Percentiles rank a stretch among this genome's conserved stretches.
Evolutionary conservation across 805 yeast genomes (phyloP).

Genomic region (Ogataea populi-albae): DNA sequence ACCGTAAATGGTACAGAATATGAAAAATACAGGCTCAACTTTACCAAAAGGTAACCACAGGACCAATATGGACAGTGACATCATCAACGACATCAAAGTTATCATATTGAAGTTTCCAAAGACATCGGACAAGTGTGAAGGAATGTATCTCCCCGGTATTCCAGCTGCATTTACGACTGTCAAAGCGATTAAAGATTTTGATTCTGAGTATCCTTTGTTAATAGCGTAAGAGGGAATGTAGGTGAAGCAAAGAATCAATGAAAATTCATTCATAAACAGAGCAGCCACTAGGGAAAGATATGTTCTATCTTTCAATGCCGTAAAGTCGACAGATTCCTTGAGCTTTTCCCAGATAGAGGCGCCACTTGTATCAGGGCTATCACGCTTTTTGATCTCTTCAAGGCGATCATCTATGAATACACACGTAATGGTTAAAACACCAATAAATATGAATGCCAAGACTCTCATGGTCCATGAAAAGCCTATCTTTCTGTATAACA

Average conservation of each 20-base stretch:
- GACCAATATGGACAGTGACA: conserved; percentile 43
- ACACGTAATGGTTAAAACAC: conserved; percentile 28
- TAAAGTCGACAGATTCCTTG: conserved; percentile 36
- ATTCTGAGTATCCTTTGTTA: conserved; percentile 43
- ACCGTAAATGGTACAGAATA: conserved; percentile 55
- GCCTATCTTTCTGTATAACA: conserved; percentile 49
- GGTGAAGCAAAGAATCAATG: conserved; percentile 49
- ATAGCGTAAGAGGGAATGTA: conserved; percentile 59
- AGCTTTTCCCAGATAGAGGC: conserved; percentile 18
- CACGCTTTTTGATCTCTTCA: conserved; percentile 16
- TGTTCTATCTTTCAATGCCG: conserved; percentile 40
- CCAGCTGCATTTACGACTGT: conserved; percentile 45
- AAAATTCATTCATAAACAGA: conserved; percentile 48
- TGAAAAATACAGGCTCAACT: conserved; percentile 40
- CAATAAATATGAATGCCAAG: conserved; percentile 45
- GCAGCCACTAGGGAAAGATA: conserved; percentile 41
- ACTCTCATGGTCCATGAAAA: conserved; percentile 60
- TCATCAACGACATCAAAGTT: conserved; percentile 37
- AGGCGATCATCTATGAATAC: conserved; percentile 31
- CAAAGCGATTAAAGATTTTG: conserved; percentile 39
- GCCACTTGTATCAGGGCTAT: conserved; percentile 11
- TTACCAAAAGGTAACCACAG: conserved; percentile 65
- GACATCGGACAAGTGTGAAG: conserved; percentile 43
- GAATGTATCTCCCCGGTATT: conserved; percentile 44
- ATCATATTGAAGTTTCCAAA: conserved; percentile 45